Evolutionary conservation across 176 grass and related monocot genomes (phyloP).

Genomic region (Poa annua): DNA sequence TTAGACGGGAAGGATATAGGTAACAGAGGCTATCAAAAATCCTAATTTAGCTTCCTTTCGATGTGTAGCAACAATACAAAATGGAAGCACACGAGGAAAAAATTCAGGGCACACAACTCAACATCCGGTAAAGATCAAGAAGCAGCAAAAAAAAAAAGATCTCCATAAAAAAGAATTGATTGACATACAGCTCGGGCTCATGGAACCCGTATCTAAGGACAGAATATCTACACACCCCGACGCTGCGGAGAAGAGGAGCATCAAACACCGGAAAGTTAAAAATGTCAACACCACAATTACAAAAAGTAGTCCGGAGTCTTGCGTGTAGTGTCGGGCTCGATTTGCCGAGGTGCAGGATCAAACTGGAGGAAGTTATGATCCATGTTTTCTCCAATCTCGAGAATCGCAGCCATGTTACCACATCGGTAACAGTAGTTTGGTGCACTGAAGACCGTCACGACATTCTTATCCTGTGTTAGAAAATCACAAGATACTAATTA

Average conservation of each 20-base stretch:
- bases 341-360: constrained; percentile 84
- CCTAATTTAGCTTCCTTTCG: constrained; percentile 57
- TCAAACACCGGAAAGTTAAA: constrained; percentile 58
- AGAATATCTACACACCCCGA: constrained; percentile 60
- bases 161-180: constrained; percentile 82
- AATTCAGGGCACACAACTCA: constrained; percentile 56
- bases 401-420: constrained; percentile 96
- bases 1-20: neutral
- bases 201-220: constrained; percentile 37
- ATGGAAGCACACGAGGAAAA: constrained; percentile 47
- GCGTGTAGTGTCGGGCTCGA: constrained; percentile 88
- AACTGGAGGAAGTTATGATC: constrained; percentile 98
- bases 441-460: constrained; percentile 94
- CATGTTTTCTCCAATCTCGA: constrained; percentile 96
- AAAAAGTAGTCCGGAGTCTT: constrained; percentile 98
- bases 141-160: constrained; percentile 68
- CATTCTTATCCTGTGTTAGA: constrained; percentile 83
- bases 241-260: constrained; percentile 43
- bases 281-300: constrained; percentile 64
- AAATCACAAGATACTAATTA: constrained; percentile 21
- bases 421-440: constrained; percentile 97
- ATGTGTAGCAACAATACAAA: constrained; percentile 63
- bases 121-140: constrained; percentile 48
- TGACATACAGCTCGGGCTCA: constrained; percentile 51
- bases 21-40: neutral